Evolutionary conservation across 1,284 basidiomycete species (phyloP).

Genomic region (Sphagnurus paluster): DNA sequence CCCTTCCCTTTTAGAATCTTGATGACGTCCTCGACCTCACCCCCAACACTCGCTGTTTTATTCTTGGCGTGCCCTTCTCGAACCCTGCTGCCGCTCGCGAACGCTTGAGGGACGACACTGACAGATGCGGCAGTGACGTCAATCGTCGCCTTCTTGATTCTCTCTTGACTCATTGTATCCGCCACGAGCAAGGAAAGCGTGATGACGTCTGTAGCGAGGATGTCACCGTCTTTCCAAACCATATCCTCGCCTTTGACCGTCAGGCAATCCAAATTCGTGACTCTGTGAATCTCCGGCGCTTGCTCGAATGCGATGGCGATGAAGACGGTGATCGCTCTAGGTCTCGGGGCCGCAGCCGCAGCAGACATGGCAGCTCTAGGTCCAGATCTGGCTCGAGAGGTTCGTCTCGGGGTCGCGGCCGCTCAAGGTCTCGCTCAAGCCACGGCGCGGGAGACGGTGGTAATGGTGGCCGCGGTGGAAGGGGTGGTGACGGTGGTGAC

Average conservation of each 20-base stretch:
- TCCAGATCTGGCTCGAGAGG: neutral
- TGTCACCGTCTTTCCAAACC: conserved; percentile 10
- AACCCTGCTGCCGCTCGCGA: conserved; percentile 11
- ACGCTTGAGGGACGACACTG: conserved; percentile 13
- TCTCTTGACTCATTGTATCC: conserved; percentile 18
- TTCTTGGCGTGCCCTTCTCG: conserved; percentile 12
- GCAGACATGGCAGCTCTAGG: too few relatives aligned
- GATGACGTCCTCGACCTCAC: conserved; percentile 1
- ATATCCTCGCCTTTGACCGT: conserved; percentile 14
- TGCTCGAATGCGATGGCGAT: conserved; percentile 15
- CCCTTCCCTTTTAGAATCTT: conserved; percentile 5
- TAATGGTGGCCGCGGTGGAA: neutral
- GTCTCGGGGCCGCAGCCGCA: conserved; percentile 4
- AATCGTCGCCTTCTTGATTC: conserved; percentile 16
- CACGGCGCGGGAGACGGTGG: neutral
- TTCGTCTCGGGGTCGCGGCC: neutral
- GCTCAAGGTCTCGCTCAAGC: neutral
- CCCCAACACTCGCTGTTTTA: conserved; percentile 10
- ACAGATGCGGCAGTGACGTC: conserved; percentile 13
- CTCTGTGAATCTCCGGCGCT: conserved; percentile 7
- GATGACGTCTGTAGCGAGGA: conserved; percentile 11
- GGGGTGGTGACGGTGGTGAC: conserved; percentile 1
- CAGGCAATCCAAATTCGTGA: conserved; percentile 7
- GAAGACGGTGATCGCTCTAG: conserved; percentile 2
- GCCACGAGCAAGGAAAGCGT: conserved; percentile 6